phyloP scores from a whole-genome alignment of 805 yeast species.

The Sugiyamaella qingdaonensis region DNA sequence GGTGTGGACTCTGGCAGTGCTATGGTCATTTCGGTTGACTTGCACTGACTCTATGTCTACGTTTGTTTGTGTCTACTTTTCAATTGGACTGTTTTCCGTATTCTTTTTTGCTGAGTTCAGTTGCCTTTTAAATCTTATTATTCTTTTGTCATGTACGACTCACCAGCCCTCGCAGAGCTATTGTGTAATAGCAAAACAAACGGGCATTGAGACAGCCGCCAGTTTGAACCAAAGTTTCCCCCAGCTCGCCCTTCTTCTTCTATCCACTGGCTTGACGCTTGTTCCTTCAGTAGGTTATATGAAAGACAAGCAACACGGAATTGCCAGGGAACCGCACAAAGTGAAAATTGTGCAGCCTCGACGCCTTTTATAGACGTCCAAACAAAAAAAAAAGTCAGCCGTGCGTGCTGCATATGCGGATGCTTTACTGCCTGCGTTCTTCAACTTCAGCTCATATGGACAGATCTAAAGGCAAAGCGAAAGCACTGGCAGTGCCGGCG shows the following conservation, averaged over 20 bases:
- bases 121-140: background rate
- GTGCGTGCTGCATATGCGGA: background rate
- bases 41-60: too few species aligned
- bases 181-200: conserved; percentile 31
- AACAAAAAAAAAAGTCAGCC: background rate
- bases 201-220: conserved; percentile 62
- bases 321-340: conserved; percentile 68
- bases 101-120: background rate
- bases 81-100: background rate
- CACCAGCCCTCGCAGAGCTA: conserved; percentile 57
- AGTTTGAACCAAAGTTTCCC: conserved; percentile 33
- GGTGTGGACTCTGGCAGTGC: background rate
- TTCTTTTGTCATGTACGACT: conserved; percentile 45
- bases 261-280: conserved; percentile 54
- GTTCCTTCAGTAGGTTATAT: conserved; percentile 35
- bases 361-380: background rate
- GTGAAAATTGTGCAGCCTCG: conserved; percentile 25
- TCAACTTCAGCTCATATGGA: background rate
- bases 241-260: conserved; percentile 11
- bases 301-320: conserved; percentile 67
- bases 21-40: background rate
- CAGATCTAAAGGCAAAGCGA: conserved; percentile 6
- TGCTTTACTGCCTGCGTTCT: background rate
- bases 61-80: too few species aligned
- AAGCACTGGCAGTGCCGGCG: conserved; percentile 2